Conservation (phyloP, 2,329 filamentous ascomycete species). For the Talaromyces piceae region DNA sequence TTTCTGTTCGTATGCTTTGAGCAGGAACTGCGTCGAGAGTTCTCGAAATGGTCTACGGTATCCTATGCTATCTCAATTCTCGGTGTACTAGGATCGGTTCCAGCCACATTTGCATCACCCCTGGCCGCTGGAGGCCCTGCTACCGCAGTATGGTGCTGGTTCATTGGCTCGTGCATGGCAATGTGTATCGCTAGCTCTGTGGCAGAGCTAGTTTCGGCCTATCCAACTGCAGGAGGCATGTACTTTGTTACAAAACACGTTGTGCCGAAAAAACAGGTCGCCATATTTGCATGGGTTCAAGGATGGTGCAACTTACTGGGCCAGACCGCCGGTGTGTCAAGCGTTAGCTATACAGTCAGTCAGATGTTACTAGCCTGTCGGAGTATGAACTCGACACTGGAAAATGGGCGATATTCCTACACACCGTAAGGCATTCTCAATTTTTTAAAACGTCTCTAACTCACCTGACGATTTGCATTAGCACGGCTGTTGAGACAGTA, state of each 20-base stretch:
- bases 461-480: slow-evolving; percentile 19
- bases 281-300: slow-evolving; percentile 58
- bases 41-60: slow-evolving; percentile 59
- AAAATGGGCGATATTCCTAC: slow-evolving; percentile 46
- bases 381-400: slow-evolving; percentile 53
- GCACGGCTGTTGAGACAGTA: slow-evolving; percentile 52
- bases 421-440: slow-evolving; percentile 44
- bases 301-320: slow-evolving; percentile 62
- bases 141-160: slow-evolving; percentile 60
- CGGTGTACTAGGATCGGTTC: slow-evolving; percentile 58
- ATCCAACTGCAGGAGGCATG: slow-evolving; percentile 61
- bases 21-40: slow-evolving; percentile 55
- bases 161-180: slow-evolving; percentile 57
- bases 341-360: slow-evolving; percentile 55
- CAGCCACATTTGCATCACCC: slow-evolving; percentile 55
- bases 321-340: slow-evolving; percentile 56
- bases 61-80: slow-evolving; percentile 61
- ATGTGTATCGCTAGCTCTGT: slow-evolving; percentile 58
- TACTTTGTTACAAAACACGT: slow-evolving; percentile 62
- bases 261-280: slow-evolving; percentile 53
- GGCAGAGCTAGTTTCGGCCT: slow-evolving; percentile 59
- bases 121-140: slow-evolving; percentile 54
- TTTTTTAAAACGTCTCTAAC: not conserved
- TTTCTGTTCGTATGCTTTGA: not conserved
- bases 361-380: slow-evolving; percentile 57